Base-by-base conservation (phyloP, 192 early-diverging fungal genomes). In the Hyaloraphidium curvatum region DNA sequence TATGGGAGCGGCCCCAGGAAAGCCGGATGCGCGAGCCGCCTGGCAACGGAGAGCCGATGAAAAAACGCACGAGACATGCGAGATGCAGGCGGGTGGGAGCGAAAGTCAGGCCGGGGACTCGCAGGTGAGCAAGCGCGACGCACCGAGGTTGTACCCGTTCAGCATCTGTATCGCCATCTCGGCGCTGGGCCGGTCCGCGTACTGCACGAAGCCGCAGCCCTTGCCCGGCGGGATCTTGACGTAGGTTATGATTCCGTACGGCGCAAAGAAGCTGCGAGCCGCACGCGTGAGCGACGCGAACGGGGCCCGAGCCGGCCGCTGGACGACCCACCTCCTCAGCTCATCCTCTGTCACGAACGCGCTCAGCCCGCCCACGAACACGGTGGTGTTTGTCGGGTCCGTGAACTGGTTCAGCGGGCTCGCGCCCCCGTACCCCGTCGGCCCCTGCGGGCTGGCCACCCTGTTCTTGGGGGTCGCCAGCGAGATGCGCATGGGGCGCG, bases 151-250 rank as follows among this genome's bases (percentile, higher is more conserved):
- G 61, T 80, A 81, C 19, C 87, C 86, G 62, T 91, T 84, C 77
- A 97, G 82, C 54, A 86, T 77, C 41, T 75, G 71, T 59, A 97
- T 89, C 11, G 94, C 91, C 57, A 78, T 72, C 61, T 91, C 91
- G 25, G 94, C 94, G 59, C 76, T 72, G 30, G 78, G 71, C 16
- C 85, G 72, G 56, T 85, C 78, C 26, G 77, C 77, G 64, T 78
- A 97, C 50, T 87, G 84, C 28, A 97, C 90, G 72, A 97, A 97
- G 5, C 89, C 94, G 62, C 94, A 97, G 11, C 87, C 84, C 58
- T 89, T 91, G 48, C 88, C 87, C 14, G 81, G 76, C 30, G 94
- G 91, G 53, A 97, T 93, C 64, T 93, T 93, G 57, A 87, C 82
- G 67, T 93, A 86, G 0, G 75, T 75, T 40, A 97, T 91, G 29